Percentiles rank a stretch among this genome's conserved stretches.
Conservation (phyloP, 225 moss, liverwort and hornwort species). For the Sphagnum tenellum region DNA sequence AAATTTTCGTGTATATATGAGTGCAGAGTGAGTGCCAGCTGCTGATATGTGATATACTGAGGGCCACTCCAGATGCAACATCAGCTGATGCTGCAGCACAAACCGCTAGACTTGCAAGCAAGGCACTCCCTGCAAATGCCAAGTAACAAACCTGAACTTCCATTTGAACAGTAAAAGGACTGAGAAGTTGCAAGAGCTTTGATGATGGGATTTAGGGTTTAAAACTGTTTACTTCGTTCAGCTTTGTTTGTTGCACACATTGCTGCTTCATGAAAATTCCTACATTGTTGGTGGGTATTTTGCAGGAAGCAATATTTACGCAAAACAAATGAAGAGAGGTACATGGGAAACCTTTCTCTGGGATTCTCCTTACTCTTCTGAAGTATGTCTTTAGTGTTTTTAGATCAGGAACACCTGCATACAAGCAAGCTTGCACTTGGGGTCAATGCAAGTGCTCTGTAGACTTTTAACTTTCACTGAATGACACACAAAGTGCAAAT, state of each 20-base stretch:
- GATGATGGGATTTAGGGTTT: too few relatives aligned
- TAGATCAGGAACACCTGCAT: too few relatives aligned
- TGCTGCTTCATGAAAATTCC: constrained; percentile 3
- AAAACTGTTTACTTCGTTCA: too few relatives aligned
- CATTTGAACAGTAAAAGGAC: not conserved
- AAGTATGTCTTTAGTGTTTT: too few relatives aligned
- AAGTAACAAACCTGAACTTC: constrained; percentile 35
- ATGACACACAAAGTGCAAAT: not conserved
- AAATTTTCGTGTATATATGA: not conserved
- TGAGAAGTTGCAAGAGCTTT: not conserved
- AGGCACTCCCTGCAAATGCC: constrained; percentile 63
- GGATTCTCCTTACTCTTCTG: too few relatives aligned
- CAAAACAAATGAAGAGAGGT: too few relatives aligned
- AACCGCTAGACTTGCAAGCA: constrained; percentile 94
- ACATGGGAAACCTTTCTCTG: too few relatives aligned
- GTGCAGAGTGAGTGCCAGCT: constrained; percentile 97
- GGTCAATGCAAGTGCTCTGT: not conserved
- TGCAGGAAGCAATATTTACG: not conserved
- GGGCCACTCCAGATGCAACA: constrained; percentile 95
- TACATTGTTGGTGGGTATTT: constrained; percentile 3
- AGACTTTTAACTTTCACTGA: not conserved
- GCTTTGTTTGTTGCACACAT: not conserved
- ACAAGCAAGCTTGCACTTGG: too few relatives aligned
- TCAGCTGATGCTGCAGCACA: constrained; percentile 99
- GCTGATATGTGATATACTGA: constrained; percentile 97